phyloP scores from a whole-genome alignment of 1,284 basidiomycete genomes.

The Leccinum pallidistipes region DNA sequence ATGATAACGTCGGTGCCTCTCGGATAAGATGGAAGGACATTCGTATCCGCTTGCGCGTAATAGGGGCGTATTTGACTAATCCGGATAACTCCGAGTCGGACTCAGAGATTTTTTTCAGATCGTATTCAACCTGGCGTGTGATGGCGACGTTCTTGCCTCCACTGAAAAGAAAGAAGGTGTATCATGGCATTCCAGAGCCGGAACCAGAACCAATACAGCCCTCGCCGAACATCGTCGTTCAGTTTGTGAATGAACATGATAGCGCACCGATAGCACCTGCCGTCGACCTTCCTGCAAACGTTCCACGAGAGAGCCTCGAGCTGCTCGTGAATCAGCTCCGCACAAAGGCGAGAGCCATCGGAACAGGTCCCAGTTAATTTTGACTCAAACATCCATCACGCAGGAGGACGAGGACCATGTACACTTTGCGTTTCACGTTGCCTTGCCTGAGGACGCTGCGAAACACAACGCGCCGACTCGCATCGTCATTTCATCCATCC shows the following conservation, averaged over 20 bases:
- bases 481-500: slow-evolving; percentile 58
- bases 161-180: slow-evolving; percentile 81
- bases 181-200: slow-evolving; percentile 71
- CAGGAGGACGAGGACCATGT: slow-evolving; percentile 76
- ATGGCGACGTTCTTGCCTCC: slow-evolving; percentile 87
- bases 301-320: slow-evolving; percentile 73
- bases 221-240: slow-evolving; percentile 77
- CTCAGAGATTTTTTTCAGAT: neutral
- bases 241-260: slow-evolving; percentile 74
- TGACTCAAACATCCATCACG: neutral
- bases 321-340: neutral
- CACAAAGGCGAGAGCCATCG: neutral
- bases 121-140: neutral
- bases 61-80: neutral
- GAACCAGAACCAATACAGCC: slow-evolving; percentile 54
- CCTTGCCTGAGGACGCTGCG: slow-evolving; percentile 56
- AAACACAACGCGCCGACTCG: slow-evolving; percentile 35
- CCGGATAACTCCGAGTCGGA: neutral
- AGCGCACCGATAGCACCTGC: slow-evolving; percentile 80
- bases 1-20: neutral
- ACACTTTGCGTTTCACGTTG: slow-evolving; percentile 89
- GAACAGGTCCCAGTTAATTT: neutral
- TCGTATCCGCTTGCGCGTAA: no score
- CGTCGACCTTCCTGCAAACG: slow-evolving; percentile 85
- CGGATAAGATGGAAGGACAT: neutral